Evolutionary conservation across 1,284 basidiomycete species (phyloP).

Genomic region (Ganoderma meredithae): DNA sequence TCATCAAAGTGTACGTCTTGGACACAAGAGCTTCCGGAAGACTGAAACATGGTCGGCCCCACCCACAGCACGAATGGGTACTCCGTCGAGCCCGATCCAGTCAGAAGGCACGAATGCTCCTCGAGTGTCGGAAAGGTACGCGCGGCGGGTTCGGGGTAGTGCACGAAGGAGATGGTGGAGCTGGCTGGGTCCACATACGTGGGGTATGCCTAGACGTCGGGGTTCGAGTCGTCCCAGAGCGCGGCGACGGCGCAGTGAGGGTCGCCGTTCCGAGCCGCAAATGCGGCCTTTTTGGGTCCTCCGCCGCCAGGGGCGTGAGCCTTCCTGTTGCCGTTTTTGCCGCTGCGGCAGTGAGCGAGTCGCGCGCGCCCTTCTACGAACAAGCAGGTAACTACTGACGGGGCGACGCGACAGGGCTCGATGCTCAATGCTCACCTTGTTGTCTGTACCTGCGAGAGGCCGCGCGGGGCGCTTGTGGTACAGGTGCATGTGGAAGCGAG

Average conservation of each 20-base stretch:
- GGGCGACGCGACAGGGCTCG: conserved; percentile 49
- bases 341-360: conserved; percentile 39
- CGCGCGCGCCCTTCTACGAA: conserved; percentile 48
- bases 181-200: conserved; percentile 55
- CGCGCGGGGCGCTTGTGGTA: conserved; percentile 49
- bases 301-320: neutral
- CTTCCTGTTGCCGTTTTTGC: neutral
- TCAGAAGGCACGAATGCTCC: conserved; percentile 44
- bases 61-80: conserved; percentile 41
- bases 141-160: conserved; percentile 45
- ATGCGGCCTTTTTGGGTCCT: neutral
- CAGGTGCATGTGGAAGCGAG: conserved; percentile 55
- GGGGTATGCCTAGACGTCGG: conserved; percentile 55
- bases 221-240: conserved; percentile 49
- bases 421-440: conserved; percentile 46
- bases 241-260: conserved; percentile 46
- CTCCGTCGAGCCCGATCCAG: conserved; percentile 42
- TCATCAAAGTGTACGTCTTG: conserved; percentile 50
- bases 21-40: conserved; percentile 59
- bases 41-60: conserved; percentile 43
- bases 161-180: conserved; percentile 52
- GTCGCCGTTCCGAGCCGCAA: conserved; percentile 5
- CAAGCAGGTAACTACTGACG: conserved; percentile 49
- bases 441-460: conserved; percentile 40
- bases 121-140: conserved; percentile 44